A percentile compares a stretch with the other conserved stretches of the same genome.
Conservation (phyloP, 2,329 filamentous ascomycete genomes). For the Paraphaeosphaeria sporulosa region DNA sequence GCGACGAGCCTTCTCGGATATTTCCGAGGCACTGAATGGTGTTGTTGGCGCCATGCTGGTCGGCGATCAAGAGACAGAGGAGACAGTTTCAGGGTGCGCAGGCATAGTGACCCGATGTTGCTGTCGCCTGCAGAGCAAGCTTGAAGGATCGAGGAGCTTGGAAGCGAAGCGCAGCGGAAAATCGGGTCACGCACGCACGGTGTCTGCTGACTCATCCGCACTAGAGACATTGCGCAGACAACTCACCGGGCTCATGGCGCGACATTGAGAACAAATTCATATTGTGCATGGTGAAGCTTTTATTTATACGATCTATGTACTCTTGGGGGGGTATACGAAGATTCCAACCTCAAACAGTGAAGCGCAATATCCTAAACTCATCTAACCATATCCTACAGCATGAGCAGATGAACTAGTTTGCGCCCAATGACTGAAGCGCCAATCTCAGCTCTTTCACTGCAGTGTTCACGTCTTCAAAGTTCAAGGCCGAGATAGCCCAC, state of each 20-base stretch:
- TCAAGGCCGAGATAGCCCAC: slow-evolving; percentile 95
- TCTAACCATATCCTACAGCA: slow-evolving; percentile 13
- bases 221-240: background rate
- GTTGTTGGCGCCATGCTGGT: slow-evolving; percentile 70
- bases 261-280: background rate
- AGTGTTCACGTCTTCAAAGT: slow-evolving; percentile 94
- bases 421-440: slow-evolving; percentile 76
- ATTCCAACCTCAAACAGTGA: slow-evolving; percentile 11
- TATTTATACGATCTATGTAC: slow-evolving; percentile 18
- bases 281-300: background rate
- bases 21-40: slow-evolving; percentile 76
- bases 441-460: slow-evolving; percentile 83
- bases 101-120: slow-evolving; percentile 18
- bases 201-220: slow-evolving; percentile 16
- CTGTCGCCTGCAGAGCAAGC: slow-evolving; percentile 12
- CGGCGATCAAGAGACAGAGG: slow-evolving; percentile 5
- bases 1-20: slow-evolving; percentile 82
- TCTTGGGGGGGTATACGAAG: slow-evolving; percentile 27
- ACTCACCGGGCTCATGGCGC: background rate
- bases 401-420: slow-evolving; percentile 50
- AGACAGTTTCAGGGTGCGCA: slow-evolving; percentile 1
- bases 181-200: background rate
- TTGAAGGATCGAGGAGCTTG: slow-evolving; percentile 8
- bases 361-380: slow-evolving; percentile 11
- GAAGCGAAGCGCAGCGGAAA: background rate